Base-by-base conservation (phyloP, 805 yeast species). In the Kazachstania africana region DNA sequence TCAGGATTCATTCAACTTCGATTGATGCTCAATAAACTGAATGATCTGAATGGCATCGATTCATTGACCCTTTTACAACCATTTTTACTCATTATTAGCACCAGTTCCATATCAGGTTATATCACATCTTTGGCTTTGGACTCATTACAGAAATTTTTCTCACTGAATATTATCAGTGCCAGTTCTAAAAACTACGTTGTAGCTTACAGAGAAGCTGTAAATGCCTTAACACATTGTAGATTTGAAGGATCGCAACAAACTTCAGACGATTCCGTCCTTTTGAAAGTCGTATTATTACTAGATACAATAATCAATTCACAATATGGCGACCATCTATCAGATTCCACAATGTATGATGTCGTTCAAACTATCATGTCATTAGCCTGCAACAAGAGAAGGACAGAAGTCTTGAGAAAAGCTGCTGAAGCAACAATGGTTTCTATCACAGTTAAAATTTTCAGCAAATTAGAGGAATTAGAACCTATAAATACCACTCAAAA, bases 221-320 rank as follows among this genome's bases (percentile, higher is more conserved):
- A 57, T 20, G 71, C 96, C 0, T 65, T 91, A 39, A 82, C 97
- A 1, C 95, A 84, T 51, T 91, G 97, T 57, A 72, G 95, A 28
- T 91, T 91, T 52, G 96, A 91, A 61, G 95, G 95, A 2, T 79
- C 91, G 0, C 95, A 87, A 50, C 94, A 84, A 52, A 70, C 78
- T 22, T 78, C 83, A 26, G 97, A 91, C 58, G 98, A 91, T 52
- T 81, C 93, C 0, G 88, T 91, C 3, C 61, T 91, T 28, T 65
- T 88, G 31, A 82, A 82, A 48, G 94, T 91, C 14, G 69, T 91
- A 39, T 65, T 78, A 27, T 61, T 88, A 16, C 62, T 88, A 44
- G 88, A 84, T 42, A 53, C 59, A 15, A 66, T 87, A 12, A 66
- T 85, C 12, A 63, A 66, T 14, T 72, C 87, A n/a, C 67, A 68